Percentiles rank a stretch among this genome's conserved stretches.
These are phyloP conservation scores for Conidiobolus coronatus DNA, from an alignment of 371 early-diverging fungal species.

Conservation along the genomic window DNA sequence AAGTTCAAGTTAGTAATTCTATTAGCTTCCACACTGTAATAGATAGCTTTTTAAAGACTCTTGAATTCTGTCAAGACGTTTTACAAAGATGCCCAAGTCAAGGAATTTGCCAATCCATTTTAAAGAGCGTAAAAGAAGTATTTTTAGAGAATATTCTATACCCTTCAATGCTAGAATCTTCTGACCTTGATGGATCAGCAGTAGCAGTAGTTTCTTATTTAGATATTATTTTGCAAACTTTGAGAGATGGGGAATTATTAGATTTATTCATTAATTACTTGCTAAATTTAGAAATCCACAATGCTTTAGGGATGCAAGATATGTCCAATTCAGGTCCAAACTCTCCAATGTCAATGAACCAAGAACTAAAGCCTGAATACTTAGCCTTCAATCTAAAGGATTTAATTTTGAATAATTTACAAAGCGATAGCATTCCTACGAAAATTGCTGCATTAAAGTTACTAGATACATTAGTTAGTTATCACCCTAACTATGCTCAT, in stretches of 20 bases:
- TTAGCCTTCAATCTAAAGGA: slow-evolving; percentile 25
- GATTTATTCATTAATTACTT: slow-evolving; percentile 48
- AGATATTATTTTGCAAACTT: slow-evolving; percentile 46
- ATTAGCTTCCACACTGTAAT: slow-evolving; percentile 44
- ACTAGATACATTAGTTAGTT: slow-evolving; percentile 41
- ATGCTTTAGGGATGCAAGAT: slow-evolving; percentile 2
- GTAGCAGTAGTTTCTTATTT: slow-evolving; percentile 77
- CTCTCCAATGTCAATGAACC: neutral
- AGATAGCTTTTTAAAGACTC: slow-evolving; percentile 46
- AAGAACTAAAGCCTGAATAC: neutral
- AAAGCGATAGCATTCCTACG: slow-evolving; percentile 41
- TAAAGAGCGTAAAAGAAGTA: slow-evolving; percentile 37
- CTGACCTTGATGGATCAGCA: slow-evolving; percentile 77
- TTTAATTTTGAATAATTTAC: slow-evolving; percentile 43
- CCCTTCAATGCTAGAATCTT: slow-evolving; percentile 63
- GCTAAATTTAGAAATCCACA: slow-evolving; percentile 33
- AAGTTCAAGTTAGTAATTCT: slow-evolving; percentile 24
- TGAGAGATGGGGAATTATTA: slow-evolving; percentile 49
- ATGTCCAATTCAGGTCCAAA: neutral
- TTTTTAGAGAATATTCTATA: slow-evolving; percentile 72
- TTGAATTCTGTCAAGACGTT: slow-evolving; percentile 69
- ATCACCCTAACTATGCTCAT: slow-evolving; percentile 52
- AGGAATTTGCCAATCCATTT: slow-evolving; percentile 32
- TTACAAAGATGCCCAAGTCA: slow-evolving; percentile 50
- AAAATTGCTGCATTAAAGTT: slow-evolving; percentile 66